phyloP scores from a whole-genome alignment of 768 basidiomycete species.

The Strobilomyces dryophilus region DNA sequence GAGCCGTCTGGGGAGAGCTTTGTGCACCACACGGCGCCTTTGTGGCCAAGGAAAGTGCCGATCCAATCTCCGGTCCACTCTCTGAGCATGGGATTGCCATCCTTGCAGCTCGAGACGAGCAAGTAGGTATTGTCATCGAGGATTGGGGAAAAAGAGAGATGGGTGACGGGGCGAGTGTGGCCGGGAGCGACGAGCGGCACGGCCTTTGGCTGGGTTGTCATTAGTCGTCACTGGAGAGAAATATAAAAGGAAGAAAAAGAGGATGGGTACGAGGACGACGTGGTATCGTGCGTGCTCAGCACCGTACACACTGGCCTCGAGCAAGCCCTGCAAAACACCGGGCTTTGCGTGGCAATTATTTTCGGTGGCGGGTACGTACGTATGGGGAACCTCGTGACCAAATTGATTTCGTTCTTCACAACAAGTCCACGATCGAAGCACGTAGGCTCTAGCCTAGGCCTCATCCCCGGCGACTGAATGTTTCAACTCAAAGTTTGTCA shows the following conservation, averaged over 20 bases:
- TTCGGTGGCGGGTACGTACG: background rate
- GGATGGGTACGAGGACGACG: background rate
- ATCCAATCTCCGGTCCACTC: conserved; percentile 99
- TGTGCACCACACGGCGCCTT: conserved; percentile 96
- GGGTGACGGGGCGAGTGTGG: conserved; percentile 85
- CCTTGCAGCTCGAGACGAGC: conserved; percentile 96
- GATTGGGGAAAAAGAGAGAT: conserved; percentile 87
- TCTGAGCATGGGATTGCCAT: conserved; percentile 95
- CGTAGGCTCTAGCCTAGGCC: background rate
- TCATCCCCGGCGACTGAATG: too few relatives aligned
- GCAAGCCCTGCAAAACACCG: conserved; percentile 1
- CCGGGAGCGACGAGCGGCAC: conserved; percentile 82
- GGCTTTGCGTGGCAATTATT: conserved; percentile 13
- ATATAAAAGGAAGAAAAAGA: background rate
- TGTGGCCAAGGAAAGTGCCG: conserved; percentile 85
- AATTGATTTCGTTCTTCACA: background rate
- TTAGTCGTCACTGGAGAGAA: conserved; percentile 37
- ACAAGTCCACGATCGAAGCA: background rate
- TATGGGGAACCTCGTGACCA: background rate
- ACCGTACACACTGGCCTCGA: conserved; percentile 24
- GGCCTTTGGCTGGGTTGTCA: conserved; percentile 62
- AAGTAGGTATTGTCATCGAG: conserved; percentile 84
- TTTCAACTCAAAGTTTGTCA: too few relatives aligned
- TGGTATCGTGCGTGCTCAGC: conserved; percentile 39
- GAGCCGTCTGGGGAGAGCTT: conserved; percentile 86